Conservation (phyloP, 441 rosid species). For the Erysimum cheiri region DNA sequence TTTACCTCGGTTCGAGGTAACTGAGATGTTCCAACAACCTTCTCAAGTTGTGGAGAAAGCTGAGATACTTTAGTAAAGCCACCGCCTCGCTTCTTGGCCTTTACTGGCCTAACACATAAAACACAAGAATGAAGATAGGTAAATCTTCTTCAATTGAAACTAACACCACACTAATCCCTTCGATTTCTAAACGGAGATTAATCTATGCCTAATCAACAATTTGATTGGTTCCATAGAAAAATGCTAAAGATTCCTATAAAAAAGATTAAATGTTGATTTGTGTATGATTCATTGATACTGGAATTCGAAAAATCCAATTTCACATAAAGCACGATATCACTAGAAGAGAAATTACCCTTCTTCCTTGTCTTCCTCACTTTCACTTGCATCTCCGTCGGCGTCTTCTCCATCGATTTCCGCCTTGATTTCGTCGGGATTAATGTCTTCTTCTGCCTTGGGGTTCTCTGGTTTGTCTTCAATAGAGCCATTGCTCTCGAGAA, state of each 20-base stretch:
- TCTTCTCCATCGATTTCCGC: conserved; percentile 26
- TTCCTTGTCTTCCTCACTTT: conserved; percentile 41
- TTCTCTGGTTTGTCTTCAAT: conserved; percentile 42
- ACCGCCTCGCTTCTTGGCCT: conserved; percentile 71
- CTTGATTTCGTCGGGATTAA: conserved; percentile 17
- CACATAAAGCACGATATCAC: neutral
- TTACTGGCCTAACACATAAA: conserved; percentile 53
- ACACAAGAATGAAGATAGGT: conserved; percentile 21
- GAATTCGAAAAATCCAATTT: conserved; percentile 15
- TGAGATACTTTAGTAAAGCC: conserved; percentile 78
- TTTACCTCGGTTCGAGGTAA: conserved; percentile 86
- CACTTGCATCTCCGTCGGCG: conserved; percentile 42
- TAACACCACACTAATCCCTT: conserved; percentile 4
- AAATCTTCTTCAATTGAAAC: neutral
- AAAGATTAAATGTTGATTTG: too few species aligned
- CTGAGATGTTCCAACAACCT: conserved; percentile 64
- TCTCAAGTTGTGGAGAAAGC: conserved; percentile 86
- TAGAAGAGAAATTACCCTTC: conserved; percentile 39
- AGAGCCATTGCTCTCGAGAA: conserved; percentile 42
- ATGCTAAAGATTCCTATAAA: neutral
- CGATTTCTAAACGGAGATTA: too few species aligned
- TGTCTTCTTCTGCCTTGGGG: conserved; percentile 27
- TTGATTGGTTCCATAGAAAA: conserved; percentile 1
- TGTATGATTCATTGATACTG: neutral
- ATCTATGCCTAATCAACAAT: neutral